A percentile compares a stretch with the other conserved stretches of the same genome.
Evolutionary conservation across 257 asterid species (phyloP).

Genomic region (Phtheirospermum japonicum): DNA sequence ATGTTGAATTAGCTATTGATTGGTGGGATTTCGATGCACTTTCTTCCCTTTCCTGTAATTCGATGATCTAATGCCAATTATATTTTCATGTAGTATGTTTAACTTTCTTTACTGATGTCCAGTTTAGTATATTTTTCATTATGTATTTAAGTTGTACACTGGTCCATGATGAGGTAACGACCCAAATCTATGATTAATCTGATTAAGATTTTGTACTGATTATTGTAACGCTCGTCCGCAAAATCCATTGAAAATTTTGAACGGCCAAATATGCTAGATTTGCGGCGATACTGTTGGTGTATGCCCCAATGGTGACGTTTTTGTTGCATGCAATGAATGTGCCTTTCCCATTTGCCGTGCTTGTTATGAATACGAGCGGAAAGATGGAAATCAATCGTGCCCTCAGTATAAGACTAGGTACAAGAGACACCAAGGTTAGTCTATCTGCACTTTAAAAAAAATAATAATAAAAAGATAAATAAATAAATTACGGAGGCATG

Average conservation of each 20-base stretch:
- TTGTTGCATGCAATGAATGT: no score
- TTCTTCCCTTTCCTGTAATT: neutral
- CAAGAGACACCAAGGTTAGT: slow-evolving; percentile 77
- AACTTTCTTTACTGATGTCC: neutral
- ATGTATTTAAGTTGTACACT: neutral
- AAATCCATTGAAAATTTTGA: slow-evolving; percentile 54
- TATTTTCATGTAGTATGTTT: neutral
- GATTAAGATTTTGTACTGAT: slow-evolving; percentile 22
- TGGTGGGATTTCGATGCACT: slow-evolving; percentile 19
- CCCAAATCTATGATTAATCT: no score
- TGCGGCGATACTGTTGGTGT: slow-evolving; percentile 82
- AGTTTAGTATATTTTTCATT: neutral
- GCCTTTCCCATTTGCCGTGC: no score
- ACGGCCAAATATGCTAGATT: slow-evolving; percentile 85
- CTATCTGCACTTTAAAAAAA: no score
- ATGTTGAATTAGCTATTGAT: no score
- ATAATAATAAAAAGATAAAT: slow-evolving; percentile 41
- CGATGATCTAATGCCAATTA: no score
- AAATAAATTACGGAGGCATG: neutral
- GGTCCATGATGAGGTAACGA: slow-evolving; percentile 8
- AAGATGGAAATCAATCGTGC: no score
- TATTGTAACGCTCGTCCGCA: slow-evolving; percentile 15
- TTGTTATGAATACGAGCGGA: no score
- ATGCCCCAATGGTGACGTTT: slow-evolving; percentile 58
- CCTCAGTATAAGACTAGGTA: no score